phyloP scores from a whole-genome alignment of 2,329 filamentous ascomycete species.

The Calonectria crousiana region DNA sequence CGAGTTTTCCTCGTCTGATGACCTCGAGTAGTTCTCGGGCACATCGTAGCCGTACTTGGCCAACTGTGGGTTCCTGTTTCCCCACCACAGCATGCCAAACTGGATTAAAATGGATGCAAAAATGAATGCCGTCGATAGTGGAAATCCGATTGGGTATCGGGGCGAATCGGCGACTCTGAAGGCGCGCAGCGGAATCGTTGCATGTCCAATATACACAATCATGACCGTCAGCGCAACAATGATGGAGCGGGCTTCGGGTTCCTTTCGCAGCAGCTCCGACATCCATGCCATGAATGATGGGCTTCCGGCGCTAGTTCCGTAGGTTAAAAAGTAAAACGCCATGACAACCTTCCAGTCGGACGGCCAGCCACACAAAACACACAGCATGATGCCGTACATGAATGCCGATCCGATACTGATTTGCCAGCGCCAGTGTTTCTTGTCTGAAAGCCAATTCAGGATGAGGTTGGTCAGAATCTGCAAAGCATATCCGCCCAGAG shows the following conservation, averaged over 20 bases:
- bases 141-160: slow-evolving; percentile 52
- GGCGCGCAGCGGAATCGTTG: slow-evolving; percentile 52
- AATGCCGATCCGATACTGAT: slow-evolving; percentile 47
- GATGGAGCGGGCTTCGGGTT: slow-evolving; percentile 52
- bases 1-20: slow-evolving; percentile 35
- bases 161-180: slow-evolving; percentile 52
- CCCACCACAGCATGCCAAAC: slow-evolving; percentile 48
- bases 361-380: slow-evolving; percentile 50
- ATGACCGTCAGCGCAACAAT: slow-evolving; percentile 53
- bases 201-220: slow-evolving; percentile 53
- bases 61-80: slow-evolving; percentile 31
- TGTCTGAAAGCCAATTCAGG: slow-evolving; percentile 52
- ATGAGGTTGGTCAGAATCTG: slow-evolving; percentile 52
- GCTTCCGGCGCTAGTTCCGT: slow-evolving; percentile 49
- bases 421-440: slow-evolving; percentile 56
- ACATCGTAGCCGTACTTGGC: slow-evolving; percentile 38
- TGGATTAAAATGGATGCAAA: slow-evolving; percentile 48
- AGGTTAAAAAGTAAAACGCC: slow-evolving; percentile 53
- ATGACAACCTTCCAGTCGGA: slow-evolving; percentile 48
- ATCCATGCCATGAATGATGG: slow-evolving; percentile 53
- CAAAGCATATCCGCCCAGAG: slow-evolving; percentile 46
- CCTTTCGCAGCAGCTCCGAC: slow-evolving; percentile 49
- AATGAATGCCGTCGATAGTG: slow-evolving; percentile 48
- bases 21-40: slow-evolving; percentile 25
- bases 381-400: slow-evolving; percentile 46